A percentile compares a stretch with the other conserved stretches of the same genome.
Conservation (phyloP, 2,329 filamentous ascomycete genomes). For the Fusarium anthophilum region DNA sequence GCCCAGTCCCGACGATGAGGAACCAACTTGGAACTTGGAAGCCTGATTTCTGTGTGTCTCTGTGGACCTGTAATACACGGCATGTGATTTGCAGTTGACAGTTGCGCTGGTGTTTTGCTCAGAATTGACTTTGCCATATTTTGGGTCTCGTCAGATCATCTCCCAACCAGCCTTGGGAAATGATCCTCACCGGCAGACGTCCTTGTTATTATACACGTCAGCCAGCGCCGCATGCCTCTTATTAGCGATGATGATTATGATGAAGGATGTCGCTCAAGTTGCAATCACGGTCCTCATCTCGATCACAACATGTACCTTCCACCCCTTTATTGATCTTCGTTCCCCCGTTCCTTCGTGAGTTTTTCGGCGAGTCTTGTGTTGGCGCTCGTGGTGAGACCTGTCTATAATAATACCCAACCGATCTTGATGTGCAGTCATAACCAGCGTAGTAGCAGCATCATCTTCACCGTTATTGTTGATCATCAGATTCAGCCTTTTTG, state of each 20-base stretch:
- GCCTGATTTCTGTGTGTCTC: neutral
- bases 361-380: neutral
- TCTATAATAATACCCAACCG: neutral
- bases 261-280: neutral
- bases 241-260: neutral
- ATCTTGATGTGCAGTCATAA: neutral
- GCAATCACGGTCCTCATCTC: neutral
- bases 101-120: neutral
- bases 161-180: neutral
- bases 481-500: neutral
- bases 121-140: neutral
- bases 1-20: constrained; percentile 20
- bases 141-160: neutral
- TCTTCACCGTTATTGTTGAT: neutral
- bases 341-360: neutral
- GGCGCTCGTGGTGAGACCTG: neutral
- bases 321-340: neutral
- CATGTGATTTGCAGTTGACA: constrained; percentile 6
- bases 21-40: neutral
- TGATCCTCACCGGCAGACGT: neutral
- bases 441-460: neutral
- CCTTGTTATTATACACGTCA: neutral
- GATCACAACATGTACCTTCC: neutral
- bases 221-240: neutral
- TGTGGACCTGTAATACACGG: neutral